These are phyloP conservation scores for Trichoderma brevicompactum DNA, from an alignment of 2,329 filamentous ascomycete genomes.

Conservation along the genomic window DNA sequence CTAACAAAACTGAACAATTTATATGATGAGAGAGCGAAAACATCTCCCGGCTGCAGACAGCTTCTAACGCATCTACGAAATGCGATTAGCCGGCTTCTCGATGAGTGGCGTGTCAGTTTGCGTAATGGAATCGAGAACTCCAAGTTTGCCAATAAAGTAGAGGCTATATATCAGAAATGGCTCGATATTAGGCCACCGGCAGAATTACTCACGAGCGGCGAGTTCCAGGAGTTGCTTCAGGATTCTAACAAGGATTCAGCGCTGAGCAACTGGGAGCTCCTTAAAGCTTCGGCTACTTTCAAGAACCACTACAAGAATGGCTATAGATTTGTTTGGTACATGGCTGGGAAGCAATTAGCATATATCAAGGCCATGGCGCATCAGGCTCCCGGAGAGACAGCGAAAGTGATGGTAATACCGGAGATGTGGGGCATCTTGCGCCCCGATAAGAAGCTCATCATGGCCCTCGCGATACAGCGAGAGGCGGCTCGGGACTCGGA, in stretches of 20 bases:
- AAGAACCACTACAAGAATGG: conserved; percentile 40
- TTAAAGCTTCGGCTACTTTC: conserved; percentile 57
- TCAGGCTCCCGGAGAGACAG: conserved; percentile 8
- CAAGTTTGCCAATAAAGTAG: conserved; percentile 39
- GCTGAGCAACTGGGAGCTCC: conserved; percentile 51
- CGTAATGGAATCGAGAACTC: conserved; percentile 25
- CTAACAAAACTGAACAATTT: conserved; percentile 37
- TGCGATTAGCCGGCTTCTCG: conserved; percentile 39
- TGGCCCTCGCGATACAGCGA: conserved; percentile 31
- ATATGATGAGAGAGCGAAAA: conserved; percentile 40
- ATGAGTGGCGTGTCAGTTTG: conserved; percentile 43
- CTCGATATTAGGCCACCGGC: conserved; percentile 46
- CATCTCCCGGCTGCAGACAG: conserved; percentile 37
- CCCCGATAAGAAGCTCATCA: conserved; percentile 43
- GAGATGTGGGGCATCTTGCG: conserved; percentile 44
- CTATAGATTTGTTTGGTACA: conserved; percentile 49
- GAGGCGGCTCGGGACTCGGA: conserved; percentile 34
- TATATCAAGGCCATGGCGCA: conserved; percentile 49
- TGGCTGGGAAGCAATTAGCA: conserved; percentile 55
- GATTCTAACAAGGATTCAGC: conserved; percentile 33
- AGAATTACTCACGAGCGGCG: conserved; percentile 25
- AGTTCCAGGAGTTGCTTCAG: conserved; percentile 38
- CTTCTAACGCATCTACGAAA: conserved; percentile 43
- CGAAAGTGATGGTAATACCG: conserved; percentile 42
- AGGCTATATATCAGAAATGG: conserved; percentile 48